Evolutionary conservation across 371 early-diverging fungal species (phyloP), one percentile per base, ranked within the genome.

Genomic region (Lichtheimia ramosa): DNA sequence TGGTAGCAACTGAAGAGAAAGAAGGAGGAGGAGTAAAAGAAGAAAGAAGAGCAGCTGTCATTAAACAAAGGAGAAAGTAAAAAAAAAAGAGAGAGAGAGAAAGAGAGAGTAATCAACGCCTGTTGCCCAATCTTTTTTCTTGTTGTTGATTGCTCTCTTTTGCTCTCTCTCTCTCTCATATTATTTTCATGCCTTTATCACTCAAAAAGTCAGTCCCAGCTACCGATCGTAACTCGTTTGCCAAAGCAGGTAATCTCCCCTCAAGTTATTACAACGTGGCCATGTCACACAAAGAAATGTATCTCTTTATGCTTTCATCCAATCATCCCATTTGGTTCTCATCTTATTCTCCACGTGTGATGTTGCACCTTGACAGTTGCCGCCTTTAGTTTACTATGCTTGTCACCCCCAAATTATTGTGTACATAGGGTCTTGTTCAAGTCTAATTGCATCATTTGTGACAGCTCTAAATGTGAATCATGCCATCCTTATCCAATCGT

Each of bases 1-100:
- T 40, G 25, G 43, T 18, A 48, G 28, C 18, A 39, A 28, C 43
- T 48, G 34, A 12, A 28, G 20, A 48, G 16, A 56, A 28, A 55
- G 25, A 55, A 10, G 43, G 43, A 55, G 25, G 15, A 16, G 21
- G 43, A 54, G n/a, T 21, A 25, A 15, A 42, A n/a, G n/a, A 16
- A 55, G 13, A 55, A 43, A 55, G 40, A 43, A 48, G 48, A 48
- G 43, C 25, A 56, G 57, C 56, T 48, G 57, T 48, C 48, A 56
- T 48, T 34, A 34, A 34, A 34, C 34, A 6, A 34, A 34, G 34
- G 34, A 34, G 34, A 18, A 16, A 46, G 46, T 21, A 7, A 46
- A 46, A 46, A 21, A 46, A 16, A 21, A 8, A 46, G 21, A 46
- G 46, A 21, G 21, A 16, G 16, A 46, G 21, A 21, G 21, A 21